phyloP scores from a whole-genome alignment of 2,329 filamentous ascomycete species.

The Paecilomyces formosus region DNA sequence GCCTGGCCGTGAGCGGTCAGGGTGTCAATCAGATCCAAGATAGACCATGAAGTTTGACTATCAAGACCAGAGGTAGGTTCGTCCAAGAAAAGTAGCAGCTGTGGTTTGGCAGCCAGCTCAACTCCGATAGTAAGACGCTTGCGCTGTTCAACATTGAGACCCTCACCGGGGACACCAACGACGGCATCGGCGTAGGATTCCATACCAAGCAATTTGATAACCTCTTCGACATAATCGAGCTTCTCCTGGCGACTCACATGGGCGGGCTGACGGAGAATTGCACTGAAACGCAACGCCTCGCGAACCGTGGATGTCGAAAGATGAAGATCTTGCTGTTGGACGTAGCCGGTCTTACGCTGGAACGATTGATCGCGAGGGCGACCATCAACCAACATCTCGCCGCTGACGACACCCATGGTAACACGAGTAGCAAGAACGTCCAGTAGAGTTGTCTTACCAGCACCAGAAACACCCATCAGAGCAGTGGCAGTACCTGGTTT shows the following conservation, averaged over 20 bases:
- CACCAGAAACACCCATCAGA: constrained; percentile 82
- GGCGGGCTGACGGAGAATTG: constrained; percentile 71
- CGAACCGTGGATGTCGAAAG: constrained; percentile 76
- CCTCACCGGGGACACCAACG: constrained; percentile 72
- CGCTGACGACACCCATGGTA: constrained; percentile 78
- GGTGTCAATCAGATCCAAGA: constrained; percentile 55
- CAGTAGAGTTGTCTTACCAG: constrained; percentile 82
- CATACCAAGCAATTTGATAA: constrained; percentile 60
- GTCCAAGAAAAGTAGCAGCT: constrained; percentile 55
- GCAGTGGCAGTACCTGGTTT: constrained; percentile 85
- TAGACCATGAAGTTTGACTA: constrained; percentile 57
- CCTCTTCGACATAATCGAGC: constrained; percentile 71
- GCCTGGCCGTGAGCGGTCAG: constrained; percentile 49
- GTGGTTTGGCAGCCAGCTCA: constrained; percentile 50
- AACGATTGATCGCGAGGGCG: constrained; percentile 51
- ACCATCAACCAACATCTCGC: constrained; percentile 75
- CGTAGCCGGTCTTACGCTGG: constrained; percentile 36
- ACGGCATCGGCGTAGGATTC: constrained; percentile 72
- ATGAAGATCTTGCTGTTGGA: constrained; percentile 86
- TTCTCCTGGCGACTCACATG: constrained; percentile 67
- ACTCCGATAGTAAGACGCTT: constrained; percentile 58
- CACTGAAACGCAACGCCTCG: constrained; percentile 78
- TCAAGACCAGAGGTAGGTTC: constrained; percentile 57
- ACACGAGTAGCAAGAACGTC: constrained; percentile 77
- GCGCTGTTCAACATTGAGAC: constrained; percentile 55